phyloP scores from a whole-genome alignment of 441 rosid genomes.

The Viola pubescens region DNA sequence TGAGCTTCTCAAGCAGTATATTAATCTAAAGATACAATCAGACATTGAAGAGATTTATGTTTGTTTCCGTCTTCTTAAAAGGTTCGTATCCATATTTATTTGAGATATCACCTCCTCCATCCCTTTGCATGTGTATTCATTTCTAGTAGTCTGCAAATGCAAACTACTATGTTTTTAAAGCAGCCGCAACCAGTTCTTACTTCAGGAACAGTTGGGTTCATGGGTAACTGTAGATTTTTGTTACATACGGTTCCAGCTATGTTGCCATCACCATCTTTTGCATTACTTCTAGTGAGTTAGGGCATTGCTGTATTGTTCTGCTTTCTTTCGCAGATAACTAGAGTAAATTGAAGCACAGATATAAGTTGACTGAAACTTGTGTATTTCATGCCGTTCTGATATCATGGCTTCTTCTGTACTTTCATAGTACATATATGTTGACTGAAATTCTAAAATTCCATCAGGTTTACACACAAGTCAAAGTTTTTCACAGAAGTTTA shows the following conservation, averaged over 20 bases:
- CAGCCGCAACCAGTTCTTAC: background rate
- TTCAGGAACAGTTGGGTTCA: background rate
- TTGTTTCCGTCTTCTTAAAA: constrained; percentile 63
- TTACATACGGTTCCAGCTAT: no score
- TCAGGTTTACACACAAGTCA: constrained; percentile 56
- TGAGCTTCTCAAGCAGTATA: constrained; percentile 64
- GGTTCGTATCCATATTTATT: constrained; percentile 30
- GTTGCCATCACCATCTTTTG: no score
- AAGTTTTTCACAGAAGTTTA: constrained; percentile 40
- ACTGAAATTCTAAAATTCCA: constrained; percentile 17
- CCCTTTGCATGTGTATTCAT: background rate
- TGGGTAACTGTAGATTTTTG: no score
- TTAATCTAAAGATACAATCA: constrained; percentile 51
- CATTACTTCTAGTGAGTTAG: no score
- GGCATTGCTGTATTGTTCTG: no score
- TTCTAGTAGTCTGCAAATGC: background rate
- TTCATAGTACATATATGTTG: background rate
- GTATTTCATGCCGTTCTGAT: no score
- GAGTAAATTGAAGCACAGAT: no score
- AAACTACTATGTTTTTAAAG: background rate
- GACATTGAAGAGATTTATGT: constrained; percentile 82
- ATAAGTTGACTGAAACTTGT: no score
- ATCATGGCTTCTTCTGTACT: no score
- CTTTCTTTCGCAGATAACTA: no score
- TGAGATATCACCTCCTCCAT: constrained; percentile 8